A percentile compares a stretch with the other conserved stretches of the same genome.
These are phyloP conservation scores for Aspergillus bridgeri DNA, from an alignment of 495 filamentous ascomycete species.

Conservation along the genomic window DNA sequence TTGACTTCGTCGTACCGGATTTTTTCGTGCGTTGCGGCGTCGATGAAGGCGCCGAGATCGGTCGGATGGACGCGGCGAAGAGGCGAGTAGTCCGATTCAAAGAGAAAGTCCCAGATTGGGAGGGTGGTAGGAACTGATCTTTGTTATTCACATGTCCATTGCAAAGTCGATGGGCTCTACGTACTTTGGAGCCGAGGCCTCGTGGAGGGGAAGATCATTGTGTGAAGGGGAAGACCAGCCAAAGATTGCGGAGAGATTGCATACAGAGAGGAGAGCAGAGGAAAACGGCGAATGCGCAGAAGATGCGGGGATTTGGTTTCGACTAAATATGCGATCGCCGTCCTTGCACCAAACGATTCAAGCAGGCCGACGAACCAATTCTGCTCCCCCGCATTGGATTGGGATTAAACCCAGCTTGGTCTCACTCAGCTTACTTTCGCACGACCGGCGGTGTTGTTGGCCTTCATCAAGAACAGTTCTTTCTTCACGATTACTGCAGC, in stretches of 20 bases:
- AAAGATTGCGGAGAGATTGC: too few relatives aligned
- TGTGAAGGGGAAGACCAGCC: too few relatives aligned
- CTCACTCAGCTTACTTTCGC: neutral
- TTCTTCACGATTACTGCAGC: too few relatives aligned
- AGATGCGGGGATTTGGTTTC: neutral
- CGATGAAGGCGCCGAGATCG: conserved; percentile 49
- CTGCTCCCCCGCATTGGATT: neutral
- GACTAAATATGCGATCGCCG: neutral
- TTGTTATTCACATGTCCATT: neutral
- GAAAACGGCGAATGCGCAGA: neutral
- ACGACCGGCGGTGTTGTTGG: too few relatives aligned
- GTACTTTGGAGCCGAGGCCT: neutral
- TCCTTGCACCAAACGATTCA: too few relatives aligned
- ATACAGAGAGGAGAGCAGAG: neutral
- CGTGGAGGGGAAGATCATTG: conserved; percentile 1
- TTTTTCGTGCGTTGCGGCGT: conserved; percentile 53
- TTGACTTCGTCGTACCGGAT: conserved; percentile 52
- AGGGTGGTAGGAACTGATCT: conserved; percentile 47
- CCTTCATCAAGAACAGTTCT: too few relatives aligned
- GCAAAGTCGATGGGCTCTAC: neutral
- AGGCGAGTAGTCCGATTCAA: conserved; percentile 50
- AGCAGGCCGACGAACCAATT: too few relatives aligned
- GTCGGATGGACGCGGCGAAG: conserved; percentile 29
- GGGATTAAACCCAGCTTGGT: neutral
- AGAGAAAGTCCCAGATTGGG: conserved; percentile 59